These are phyloP conservation scores for Termitomyces sp. DNA, from an alignment of 1,284 basidiomycete genomes.

Conservation along the genomic window DNA sequence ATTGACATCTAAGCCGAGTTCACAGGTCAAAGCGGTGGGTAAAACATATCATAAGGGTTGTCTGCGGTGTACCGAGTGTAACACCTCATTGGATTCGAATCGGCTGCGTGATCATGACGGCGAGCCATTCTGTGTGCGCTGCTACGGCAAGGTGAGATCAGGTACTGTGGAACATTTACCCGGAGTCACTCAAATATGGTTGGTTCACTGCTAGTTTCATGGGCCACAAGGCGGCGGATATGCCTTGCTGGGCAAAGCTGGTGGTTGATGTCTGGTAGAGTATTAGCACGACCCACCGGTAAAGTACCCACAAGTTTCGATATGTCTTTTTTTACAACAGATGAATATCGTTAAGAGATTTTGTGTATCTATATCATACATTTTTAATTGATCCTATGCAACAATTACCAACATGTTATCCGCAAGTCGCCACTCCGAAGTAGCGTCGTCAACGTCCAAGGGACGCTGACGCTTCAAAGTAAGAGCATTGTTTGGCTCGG, in stretches of 20 bases:
- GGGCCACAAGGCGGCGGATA: conserved; percentile 72
- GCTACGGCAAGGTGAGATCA: conserved; percentile 61
- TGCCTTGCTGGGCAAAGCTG: conserved; percentile 61
- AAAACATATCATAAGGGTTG: conserved; percentile 76
- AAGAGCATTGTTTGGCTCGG: conserved; percentile 30
- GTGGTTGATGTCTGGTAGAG: conserved; percentile 21
- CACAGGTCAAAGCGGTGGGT: conserved; percentile 69
- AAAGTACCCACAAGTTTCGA: not conserved
- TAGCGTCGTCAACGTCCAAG: conserved; percentile 55
- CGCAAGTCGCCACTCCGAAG: conserved; percentile 58
- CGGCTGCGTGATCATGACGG: conserved; percentile 71
- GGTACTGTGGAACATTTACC: not conserved
- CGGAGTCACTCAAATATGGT: conserved; percentile 2
- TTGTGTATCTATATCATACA: conserved; percentile 2
- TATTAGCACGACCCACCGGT: no score
- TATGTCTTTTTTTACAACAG: not conserved
- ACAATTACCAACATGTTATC: conserved; percentile 40
- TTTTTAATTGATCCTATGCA: conserved; percentile 11
- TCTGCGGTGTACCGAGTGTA: conserved; percentile 65
- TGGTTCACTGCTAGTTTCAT: conserved; percentile 40
- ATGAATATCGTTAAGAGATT: not conserved
- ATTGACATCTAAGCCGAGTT: conserved; percentile 29
- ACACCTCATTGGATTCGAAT: conserved; percentile 58
- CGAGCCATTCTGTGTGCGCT: conserved; percentile 60
- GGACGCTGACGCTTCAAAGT: conserved; percentile 49